phyloP scores from a whole-genome alignment of 352 stramenopile genomes.

The Aphanomyces euteiches region DNA sequence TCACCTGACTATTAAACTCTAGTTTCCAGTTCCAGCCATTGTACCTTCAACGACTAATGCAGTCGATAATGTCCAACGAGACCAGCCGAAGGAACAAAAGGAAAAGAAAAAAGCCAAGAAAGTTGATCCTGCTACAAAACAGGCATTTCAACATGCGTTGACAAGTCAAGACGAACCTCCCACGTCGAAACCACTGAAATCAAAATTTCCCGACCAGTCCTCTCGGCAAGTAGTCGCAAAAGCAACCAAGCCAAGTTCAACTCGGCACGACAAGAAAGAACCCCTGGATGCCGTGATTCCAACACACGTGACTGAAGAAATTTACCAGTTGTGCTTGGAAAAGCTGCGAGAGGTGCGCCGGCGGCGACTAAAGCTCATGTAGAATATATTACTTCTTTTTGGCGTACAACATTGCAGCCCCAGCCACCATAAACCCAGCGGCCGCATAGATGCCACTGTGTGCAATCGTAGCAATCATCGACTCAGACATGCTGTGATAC shows the following conservation, averaged over 20 bases:
- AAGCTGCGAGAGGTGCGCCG: neutral
- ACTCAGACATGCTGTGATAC: neutral
- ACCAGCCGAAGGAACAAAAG: no score
- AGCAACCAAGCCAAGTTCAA: conserved; percentile 1
- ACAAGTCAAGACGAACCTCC: neutral
- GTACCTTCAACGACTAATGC: no score
- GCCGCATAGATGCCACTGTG: neutral
- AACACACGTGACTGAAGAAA: neutral
- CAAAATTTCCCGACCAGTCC: neutral
- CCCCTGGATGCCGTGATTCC: neutral
- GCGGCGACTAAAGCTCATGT: neutral
- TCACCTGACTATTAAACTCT: no score
- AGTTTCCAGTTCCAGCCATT: no score
- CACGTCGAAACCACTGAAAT: neutral
- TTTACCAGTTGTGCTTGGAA: conserved; percentile 2
- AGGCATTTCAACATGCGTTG: conserved; percentile 15
- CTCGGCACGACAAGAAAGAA: neutral
- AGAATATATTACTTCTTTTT: conserved; percentile 10
- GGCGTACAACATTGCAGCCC: conserved; percentile 4
- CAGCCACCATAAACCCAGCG: neutral
- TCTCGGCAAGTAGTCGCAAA: neutral
- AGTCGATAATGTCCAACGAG: no score
- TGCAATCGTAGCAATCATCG: neutral
- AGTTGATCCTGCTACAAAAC: neutral
- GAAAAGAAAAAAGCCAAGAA: no score